phyloP scores from a whole-genome alignment of 2,329 filamentous ascomycete species.

The Stemphylium vesicarium region DNA sequence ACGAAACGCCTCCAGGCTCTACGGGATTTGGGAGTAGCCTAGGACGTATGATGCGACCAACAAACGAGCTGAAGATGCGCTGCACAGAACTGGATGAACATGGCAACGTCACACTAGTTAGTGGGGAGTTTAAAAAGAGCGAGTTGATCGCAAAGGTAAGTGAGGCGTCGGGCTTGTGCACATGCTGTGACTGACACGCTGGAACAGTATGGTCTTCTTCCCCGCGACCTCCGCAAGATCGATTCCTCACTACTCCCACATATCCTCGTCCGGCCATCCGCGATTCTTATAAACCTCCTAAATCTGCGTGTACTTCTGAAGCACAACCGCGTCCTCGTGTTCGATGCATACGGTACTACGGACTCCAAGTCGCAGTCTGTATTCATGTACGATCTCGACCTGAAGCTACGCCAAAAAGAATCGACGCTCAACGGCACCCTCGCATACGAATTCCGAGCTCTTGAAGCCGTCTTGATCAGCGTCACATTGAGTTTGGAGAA shows the following conservation, averaged over 20 bases:
- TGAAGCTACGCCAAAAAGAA: slow-evolving; percentile 84
- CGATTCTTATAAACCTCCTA: slow-evolving; percentile 94
- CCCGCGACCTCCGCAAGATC: slow-evolving; percentile 95
- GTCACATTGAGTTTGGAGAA: slow-evolving; percentile 91
- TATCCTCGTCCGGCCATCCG: slow-evolving; percentile 89
- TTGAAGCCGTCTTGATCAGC: slow-evolving; percentile 93
- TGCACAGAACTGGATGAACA: slow-evolving; percentile 96
- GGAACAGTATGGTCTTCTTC: slow-evolving; percentile 81
- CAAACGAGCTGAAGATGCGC: slow-evolving; percentile 82
- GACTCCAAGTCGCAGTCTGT: slow-evolving; percentile 94
- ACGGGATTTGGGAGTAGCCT: slow-evolving; percentile 53
- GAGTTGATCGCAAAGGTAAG: slow-evolving; percentile 91
- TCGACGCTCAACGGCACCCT: slow-evolving; percentile 60
- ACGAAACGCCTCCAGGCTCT: slow-evolving; percentile 61
- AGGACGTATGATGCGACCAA: slow-evolving; percentile 76
- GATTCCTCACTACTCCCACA: slow-evolving; percentile 95
- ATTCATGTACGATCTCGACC: slow-evolving; percentile 97
- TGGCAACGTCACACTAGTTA: slow-evolving; percentile 89
- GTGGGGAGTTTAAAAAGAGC: slow-evolving; percentile 96
- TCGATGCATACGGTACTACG: slow-evolving; percentile 93
- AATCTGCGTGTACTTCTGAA: slow-evolving; percentile 96
- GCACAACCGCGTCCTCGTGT: slow-evolving; percentile 89
- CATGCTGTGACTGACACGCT: slow-evolving; percentile 10
- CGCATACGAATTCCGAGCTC: slow-evolving; percentile 93
- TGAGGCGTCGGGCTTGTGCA: neutral